phyloP scores from a whole-genome alignment of 2,329 filamentous ascomycete genomes.

The Emergomyces africanus region DNA sequence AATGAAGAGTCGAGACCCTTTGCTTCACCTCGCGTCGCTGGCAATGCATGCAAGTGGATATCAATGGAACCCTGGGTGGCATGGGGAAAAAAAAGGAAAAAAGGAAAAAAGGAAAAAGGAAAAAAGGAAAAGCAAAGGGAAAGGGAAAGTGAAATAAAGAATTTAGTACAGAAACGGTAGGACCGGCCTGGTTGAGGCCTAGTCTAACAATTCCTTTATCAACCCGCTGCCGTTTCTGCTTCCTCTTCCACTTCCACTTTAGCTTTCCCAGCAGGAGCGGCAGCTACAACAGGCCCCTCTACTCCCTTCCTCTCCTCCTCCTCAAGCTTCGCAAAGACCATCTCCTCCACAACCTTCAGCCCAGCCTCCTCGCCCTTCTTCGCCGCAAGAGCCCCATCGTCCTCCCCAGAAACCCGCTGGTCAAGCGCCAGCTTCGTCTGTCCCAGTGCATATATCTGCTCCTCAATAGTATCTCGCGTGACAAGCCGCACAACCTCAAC shows the following conservation, averaged over 20 bases:
- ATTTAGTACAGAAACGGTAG: too few species aligned
- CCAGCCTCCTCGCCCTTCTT: constrained; percentile 38
- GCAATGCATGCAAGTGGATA: neutral
- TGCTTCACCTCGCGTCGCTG: neutral
- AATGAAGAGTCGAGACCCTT: neutral
- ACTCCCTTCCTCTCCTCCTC: constrained; percentile 8
- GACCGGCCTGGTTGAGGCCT: too few species aligned
- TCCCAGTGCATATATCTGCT: constrained; percentile 82
- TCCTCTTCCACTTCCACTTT: neutral
- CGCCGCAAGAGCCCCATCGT: constrained; percentile 39
- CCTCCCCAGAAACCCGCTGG: constrained; percentile 52
- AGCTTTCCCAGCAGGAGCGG: neutral
- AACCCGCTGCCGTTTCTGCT: neutral
- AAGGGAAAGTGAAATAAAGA: too few species aligned
- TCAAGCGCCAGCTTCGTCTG: constrained; percentile 89
- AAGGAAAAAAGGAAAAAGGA: neutral
- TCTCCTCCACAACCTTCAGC: constrained; percentile 36
- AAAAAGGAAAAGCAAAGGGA: neutral
- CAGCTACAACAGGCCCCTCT: neutral
- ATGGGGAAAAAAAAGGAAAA: neutral
- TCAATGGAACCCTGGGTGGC: neutral
- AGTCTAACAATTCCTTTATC: too few species aligned
- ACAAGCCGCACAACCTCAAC: constrained; percentile 86
- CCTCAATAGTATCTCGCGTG: constrained; percentile 71
- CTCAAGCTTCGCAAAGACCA: constrained; percentile 34